These are phyloP conservation scores for Herpomyces periplanetae DNA, from an alignment of 2,329 filamentous ascomycete genomes.

Conservation along the genomic window DNA sequence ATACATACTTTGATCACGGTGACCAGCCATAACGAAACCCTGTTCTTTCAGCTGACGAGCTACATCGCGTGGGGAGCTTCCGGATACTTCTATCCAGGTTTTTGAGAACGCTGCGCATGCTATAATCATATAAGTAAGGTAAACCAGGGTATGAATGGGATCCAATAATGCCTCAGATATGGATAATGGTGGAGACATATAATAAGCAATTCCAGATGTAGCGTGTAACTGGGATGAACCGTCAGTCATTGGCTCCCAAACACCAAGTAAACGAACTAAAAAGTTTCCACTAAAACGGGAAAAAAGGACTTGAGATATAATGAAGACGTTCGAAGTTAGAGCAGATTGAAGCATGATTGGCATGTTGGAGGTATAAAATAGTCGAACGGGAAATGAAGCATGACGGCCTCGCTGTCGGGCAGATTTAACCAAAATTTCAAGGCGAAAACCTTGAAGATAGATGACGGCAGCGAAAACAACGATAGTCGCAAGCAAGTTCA, in stretches of 20 bases:
- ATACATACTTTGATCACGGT: slow-evolving; percentile 99
- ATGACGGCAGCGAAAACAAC: slow-evolving; percentile 86
- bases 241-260: slow-evolving; percentile 93
- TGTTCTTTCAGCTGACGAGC: slow-evolving; percentile 99
- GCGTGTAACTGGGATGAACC: slow-evolving; percentile 83
- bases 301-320: slow-evolving; percentile 97
- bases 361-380: slow-evolving; percentile 99
- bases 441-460: slow-evolving; percentile 95
- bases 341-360: slow-evolving; percentile 99
- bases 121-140: slow-evolving; percentile 87
- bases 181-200: slow-evolving; percentile 95
- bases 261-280: slow-evolving; percentile 76
- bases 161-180: slow-evolving; percentile 87
- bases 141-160: slow-evolving; percentile 77
- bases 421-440: slow-evolving; percentile 98
- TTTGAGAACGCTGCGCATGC: slow-evolving; percentile 97
- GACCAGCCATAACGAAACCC: slow-evolving; percentile 93
- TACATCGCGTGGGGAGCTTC: slow-evolving; percentile 82
- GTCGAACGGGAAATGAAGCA: slow-evolving; percentile 83
- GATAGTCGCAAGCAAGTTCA: slow-evolving; percentile 82
- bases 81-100: slow-evolving; percentile 98
- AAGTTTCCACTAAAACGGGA: slow-evolving; percentile 97
- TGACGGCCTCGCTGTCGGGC: slow-evolving; percentile 93
- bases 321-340: slow-evolving; percentile 91
- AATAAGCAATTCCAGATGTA: slow-evolving; percentile 76